Base-by-base conservation (phyloP, 768 basidiomycete genomes). In the Tulasnella sp. region DNA sequence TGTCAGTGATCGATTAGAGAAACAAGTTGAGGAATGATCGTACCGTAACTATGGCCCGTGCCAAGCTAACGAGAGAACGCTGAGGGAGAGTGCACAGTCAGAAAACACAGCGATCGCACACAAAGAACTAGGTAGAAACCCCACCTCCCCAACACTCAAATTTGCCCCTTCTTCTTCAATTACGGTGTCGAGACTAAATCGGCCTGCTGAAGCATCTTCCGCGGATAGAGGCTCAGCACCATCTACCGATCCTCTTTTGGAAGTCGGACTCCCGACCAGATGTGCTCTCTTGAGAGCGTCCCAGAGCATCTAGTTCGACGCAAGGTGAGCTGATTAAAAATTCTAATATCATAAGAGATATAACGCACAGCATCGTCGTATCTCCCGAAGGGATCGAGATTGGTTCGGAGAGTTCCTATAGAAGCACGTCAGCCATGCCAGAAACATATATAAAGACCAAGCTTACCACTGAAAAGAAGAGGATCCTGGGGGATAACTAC, bases 91-190 rank as follows among this genome's bases (percentile, higher is more conserved):
- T 71, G 70, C 86, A 86, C 6, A 14, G 72, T 19, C 54, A 76
- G 39, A 80, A 54, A 3, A 45, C 78, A 25, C 54, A 14, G 17
- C 40, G 45, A 3, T 74, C 34, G 45, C 68, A 58, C 36, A 79
- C 58, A 31, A 64, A 64, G 25, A 11, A 12, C 29, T 1, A 11
- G 31, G 1, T 14, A 29, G 49, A 78, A 25, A 42, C 64, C 72
- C n/a, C 36, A 85, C 74, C 85, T 89, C 88, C 37, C 93, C 92
- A 45, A 94, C 90, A 8, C 91, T 93, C 78, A 96, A 80, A 81
- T 96, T 96, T 37, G 84, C 85, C 31, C 96, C 96, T 81, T 97
- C 96, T 76, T 92, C 92, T 78, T 96, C 94, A 71, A 97, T 88
- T 2, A 88, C 83, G 40, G 88, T 91, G 81, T 98, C 96, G 9